Evolutionary conservation across 2,329 filamentous ascomycete genomes (phyloP), one percentile per base, ranked within the genome.

Genomic region (Magnaporthiopsis rhizophila): DNA sequence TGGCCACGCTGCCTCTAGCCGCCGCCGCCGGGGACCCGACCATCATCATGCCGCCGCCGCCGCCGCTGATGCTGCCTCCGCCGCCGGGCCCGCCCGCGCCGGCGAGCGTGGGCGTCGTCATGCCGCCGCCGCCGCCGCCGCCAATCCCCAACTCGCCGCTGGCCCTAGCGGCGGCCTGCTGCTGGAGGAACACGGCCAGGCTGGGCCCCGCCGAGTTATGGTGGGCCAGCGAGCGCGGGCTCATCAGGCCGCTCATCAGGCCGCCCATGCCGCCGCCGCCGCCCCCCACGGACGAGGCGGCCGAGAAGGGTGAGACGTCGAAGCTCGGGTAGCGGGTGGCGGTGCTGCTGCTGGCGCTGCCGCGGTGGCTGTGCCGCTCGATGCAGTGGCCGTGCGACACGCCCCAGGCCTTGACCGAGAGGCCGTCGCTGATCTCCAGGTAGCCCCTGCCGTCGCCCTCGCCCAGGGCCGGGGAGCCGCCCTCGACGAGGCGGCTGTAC

Each of bases 371-470:
- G 67, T 89, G 88, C 53, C 81, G 84, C 71, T 92, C 90, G 69
- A 92, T 92, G 74, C 93, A 97, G 72, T 91, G 87, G 3, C 95
- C 95, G 74, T 99, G 95, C 66, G 90, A 96, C 67, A 99, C 87
- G 67, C 88, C 86, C 83, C 91, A 92, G 59, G 89, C 88, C 76
- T 94, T 94, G 45, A 96, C 89, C n/a, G 88, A 83, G n/a, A 99
- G 80, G 11, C 92, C 92, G 67, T 97, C 90, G 69, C 89, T 93
- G 12, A 97, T 84, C 73, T 96, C 92, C 59, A 96, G 85, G 73
- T 97, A 99, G 0, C 93, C 93, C 71, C 86, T 86, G 56, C 85
- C 87, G 30, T 91, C 88, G 1, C 91, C 92, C 67, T 91, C 88
- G 2, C 92, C 93, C 8, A 97, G 80, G 32, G 91, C 88, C 2